phyloP scores from a whole-genome alignment of 306 rosid genomes.

The Calophaca sinica region DNA sequence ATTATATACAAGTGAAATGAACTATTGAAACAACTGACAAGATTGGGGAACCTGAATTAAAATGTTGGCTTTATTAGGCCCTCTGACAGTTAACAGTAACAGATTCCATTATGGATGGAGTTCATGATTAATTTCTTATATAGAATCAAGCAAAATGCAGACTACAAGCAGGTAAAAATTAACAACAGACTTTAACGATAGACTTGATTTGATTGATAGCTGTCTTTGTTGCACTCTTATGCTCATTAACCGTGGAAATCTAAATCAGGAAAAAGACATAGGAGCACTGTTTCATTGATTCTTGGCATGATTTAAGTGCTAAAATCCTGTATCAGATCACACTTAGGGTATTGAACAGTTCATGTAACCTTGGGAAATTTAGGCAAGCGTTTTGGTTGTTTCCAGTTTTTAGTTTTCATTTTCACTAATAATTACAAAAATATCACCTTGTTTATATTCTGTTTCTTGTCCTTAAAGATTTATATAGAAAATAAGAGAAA shows the following conservation, averaged over 20 bases:
- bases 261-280: neutral
- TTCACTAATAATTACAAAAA: slow-evolving; percentile 7
- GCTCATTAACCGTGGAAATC: neutral
- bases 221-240: neutral
- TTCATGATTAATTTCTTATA: slow-evolving; percentile 27
- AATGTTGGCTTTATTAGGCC: slow-evolving; percentile 13
- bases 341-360: slow-evolving; percentile 17
- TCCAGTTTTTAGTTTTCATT: neutral
- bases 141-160: slow-evolving; percentile 31
- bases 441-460: neutral
- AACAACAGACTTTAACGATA: slow-evolving; percentile 9
- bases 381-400: slow-evolving; percentile 8
- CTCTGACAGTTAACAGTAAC: slow-evolving; percentile 30
- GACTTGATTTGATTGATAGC: no score
- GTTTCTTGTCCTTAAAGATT: neutral
- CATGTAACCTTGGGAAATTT: slow-evolving; percentile 5
- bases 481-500: neutral
- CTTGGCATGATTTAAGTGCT: neutral
- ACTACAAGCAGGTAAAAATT: slow-evolving; percentile 13
- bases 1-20: slow-evolving; percentile 12
- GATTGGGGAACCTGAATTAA: slow-evolving; percentile 23
- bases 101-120: slow-evolving; percentile 10
- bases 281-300: slow-evolving; percentile 28
- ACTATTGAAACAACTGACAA: slow-evolving; percentile 20
- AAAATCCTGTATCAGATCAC: slow-evolving; percentile 2